Conservation (phyloP, 2,329 filamentous ascomycete species). For the Blastomyces parvus region DNA sequence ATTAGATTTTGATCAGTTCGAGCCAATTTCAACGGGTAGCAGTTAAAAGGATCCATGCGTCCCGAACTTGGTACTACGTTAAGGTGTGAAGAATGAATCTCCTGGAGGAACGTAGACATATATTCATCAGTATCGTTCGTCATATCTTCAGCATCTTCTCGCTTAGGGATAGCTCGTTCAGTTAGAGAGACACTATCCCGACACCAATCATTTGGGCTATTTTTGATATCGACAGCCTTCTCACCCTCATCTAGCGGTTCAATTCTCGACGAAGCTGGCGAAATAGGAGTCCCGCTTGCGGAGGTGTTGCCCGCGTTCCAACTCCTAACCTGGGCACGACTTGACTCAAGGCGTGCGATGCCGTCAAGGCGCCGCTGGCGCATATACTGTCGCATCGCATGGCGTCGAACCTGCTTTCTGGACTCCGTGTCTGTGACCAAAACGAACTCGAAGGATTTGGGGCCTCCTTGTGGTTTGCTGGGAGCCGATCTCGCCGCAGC, state of each 20-base stretch:
- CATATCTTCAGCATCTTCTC: not conserved
- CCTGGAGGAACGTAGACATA: not conserved
- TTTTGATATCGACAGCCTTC: not conserved
- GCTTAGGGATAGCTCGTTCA: not conserved
- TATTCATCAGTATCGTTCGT: not conserved
- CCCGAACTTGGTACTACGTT: constrained; percentile 15
- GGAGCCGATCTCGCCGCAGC: constrained; percentile 5
- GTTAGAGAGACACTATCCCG: not conserved
- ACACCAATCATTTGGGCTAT: not conserved
- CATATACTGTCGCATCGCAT: constrained; percentile 31
- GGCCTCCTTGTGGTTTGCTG: constrained; percentile 11
- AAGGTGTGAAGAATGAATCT: constrained; percentile 13
- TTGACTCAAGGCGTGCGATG: constrained; percentile 25
- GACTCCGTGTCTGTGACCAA: constrained; percentile 27
- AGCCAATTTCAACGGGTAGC: constrained; percentile 22
- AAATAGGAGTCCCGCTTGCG: not conserved
- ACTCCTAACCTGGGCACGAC: constrained; percentile 21
- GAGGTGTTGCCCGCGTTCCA: constrained; percentile 14
- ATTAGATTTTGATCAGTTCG: constrained; percentile 23
- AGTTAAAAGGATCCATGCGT: constrained; percentile 22
- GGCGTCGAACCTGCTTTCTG: constrained; percentile 26
- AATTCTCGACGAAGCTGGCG: constrained; percentile 9
- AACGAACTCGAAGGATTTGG: constrained; percentile 26
- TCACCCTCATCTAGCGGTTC: constrained; percentile 11
- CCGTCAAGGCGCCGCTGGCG: constrained; percentile 26